Evolutionary conservation across 2,329 filamentous ascomycete species (phyloP), one percentile per base, ranked within the genome.

Genomic region (Pezicula radicicola): DNA sequence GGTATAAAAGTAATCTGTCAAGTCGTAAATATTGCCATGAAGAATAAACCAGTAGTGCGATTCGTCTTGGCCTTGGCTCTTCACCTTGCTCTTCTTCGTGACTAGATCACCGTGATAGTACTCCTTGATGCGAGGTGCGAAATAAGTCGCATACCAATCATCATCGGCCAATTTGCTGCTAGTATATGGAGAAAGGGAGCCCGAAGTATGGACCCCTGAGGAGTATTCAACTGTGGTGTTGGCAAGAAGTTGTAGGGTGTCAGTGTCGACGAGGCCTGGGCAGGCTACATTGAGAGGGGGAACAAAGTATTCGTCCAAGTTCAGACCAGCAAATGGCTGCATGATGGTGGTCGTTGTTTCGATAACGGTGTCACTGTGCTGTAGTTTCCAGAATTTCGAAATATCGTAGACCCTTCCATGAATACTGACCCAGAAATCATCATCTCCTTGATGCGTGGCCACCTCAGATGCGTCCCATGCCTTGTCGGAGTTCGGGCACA

Each of bases 401-500:
- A 99, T 83, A 63, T 99, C 94, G 71, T 97, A 99, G 30, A 97
- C 93, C 40, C 84, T 84, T 56, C 94, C 94, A 52, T 86, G 87
- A 59, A 95, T 85, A 62, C 88, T 91, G 63, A 97, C 93, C 74
- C 80, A 99, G 68, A 86, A 97, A 65, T 96, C 88, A 51, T 84
- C 77, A 6, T 78, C 73, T n/a, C 83, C 88, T 60, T 81, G 76
- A 63, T 97, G 93, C 36, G 73, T 79, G 13, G 72, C 63, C 6
- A 97, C 84, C 67, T 99, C 82, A 10, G 77, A 78, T 4, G 73
- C 67, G 49, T 83, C 84, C 91, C 91, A 99, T 3, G 84, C 94
- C 68, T 97, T 97, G 75, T 96, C 83, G 58, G 83, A 89, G 66
- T 96, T 92, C 13, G 94, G 94, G 66, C 94, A 99, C 3, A 97